Evolutionary conservation across 176 grass and related monocot species (phyloP).

Genomic region (Canna indica): DNA sequence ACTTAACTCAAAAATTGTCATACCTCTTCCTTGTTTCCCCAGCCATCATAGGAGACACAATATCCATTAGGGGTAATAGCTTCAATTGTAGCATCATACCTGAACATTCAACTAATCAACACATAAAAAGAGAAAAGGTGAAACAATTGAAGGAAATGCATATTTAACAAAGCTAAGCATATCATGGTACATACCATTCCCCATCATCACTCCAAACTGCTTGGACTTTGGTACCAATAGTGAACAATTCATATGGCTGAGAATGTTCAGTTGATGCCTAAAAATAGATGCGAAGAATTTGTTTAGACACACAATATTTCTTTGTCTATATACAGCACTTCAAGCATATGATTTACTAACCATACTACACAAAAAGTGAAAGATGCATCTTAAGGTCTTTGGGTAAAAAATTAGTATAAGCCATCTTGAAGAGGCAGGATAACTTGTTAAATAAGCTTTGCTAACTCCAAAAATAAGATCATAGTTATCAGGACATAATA

Average conservation of each 20-base stretch:
- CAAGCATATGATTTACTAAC: too few relatives aligned
- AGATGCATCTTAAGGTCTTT: too few relatives aligned
- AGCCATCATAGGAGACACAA: constrained; percentile 60
- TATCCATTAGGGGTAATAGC: constrained; percentile 65
- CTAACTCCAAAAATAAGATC: too few relatives aligned
- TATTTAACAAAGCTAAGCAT: constrained; percentile 7
- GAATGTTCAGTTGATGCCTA: constrained; percentile 32
- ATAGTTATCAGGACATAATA: too few relatives aligned
- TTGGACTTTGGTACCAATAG: constrained; percentile 64
- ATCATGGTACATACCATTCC: constrained; percentile 43
- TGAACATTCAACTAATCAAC: constrained; percentile 55
- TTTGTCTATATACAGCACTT: too few relatives aligned
- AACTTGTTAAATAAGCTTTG: too few relatives aligned
- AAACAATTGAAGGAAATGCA: constrained; percentile 20
- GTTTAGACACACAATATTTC: too few relatives aligned
- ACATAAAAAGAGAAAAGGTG: constrained; percentile 37
- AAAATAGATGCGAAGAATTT: constrained; percentile 5
- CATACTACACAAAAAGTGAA: too few relatives aligned
- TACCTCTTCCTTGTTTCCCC: constrained; percentile 97
- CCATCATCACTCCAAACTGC: constrained; percentile 81
- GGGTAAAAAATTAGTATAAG: too few relatives aligned
- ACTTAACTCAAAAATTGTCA: background rate
- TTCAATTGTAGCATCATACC: constrained; percentile 91
- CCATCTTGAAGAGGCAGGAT: too few relatives aligned
- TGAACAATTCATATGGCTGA: constrained; percentile 36